phyloP scores from a whole-genome alignment of 768 basidiomycete species.

The Lactifluus echinatus region DNA sequence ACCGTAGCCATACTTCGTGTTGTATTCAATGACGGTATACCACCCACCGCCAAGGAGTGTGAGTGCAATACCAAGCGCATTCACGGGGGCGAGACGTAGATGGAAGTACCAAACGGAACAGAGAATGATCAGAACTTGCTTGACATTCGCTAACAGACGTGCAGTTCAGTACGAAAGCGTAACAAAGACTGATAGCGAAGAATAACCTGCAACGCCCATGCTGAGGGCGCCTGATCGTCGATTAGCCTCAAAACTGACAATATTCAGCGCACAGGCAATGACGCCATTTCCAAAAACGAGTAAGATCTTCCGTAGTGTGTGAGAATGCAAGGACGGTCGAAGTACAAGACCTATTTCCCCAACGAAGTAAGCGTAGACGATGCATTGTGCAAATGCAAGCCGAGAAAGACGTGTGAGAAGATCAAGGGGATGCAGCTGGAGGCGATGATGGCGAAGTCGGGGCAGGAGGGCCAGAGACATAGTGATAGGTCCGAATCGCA shows the following conservation, averaged over 20 bases:
- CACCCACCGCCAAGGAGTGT: constrained; percentile 83
- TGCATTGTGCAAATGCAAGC: constrained; percentile 82
- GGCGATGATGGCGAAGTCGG: constrained; percentile 23
- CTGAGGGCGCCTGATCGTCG: constrained; percentile 80
- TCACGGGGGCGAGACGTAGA: constrained; percentile 68
- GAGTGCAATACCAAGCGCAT: constrained; percentile 73
- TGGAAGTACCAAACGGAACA: constrained; percentile 80
- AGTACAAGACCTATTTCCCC: constrained; percentile 71
- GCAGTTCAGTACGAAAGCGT: neutral
- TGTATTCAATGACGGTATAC: constrained; percentile 60
- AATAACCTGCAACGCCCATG: constrained; percentile 83
- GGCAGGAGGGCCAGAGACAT: constrained; percentile 14
- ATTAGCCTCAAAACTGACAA: constrained; percentile 95
- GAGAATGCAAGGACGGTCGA: constrained; percentile 26
- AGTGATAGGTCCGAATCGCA: constrained; percentile 15
- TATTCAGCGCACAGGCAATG: constrained; percentile 88
- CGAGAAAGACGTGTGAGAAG: constrained; percentile 87
- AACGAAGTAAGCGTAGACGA: constrained; percentile 62
- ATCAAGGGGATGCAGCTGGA: constrained; percentile 67
- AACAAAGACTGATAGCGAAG: neutral
- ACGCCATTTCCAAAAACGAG: constrained; percentile 68
- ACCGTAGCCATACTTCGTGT: constrained; percentile 15
- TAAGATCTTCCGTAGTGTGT: constrained; percentile 11
- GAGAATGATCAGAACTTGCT: constrained; percentile 86
- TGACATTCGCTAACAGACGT: constrained; percentile 65